Conservation (phyloP, 768 basidiomycete species). For the Collybia nuda region DNA sequence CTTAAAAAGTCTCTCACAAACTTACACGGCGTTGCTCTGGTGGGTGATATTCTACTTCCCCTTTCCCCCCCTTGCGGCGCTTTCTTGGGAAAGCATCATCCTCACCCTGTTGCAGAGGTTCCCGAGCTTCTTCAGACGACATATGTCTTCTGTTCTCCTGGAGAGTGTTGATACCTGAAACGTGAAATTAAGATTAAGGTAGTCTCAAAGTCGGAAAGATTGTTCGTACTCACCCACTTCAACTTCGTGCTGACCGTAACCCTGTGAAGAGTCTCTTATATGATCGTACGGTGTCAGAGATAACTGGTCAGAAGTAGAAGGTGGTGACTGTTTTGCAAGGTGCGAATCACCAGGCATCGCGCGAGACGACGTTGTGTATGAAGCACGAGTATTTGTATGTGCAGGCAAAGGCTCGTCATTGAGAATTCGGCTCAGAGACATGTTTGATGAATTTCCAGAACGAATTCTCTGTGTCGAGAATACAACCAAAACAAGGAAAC, state of each 20-base stretch:
- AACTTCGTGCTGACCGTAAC: conserved; percentile 1
- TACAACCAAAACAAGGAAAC: conserved; percentile 4
- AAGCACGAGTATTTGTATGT: conserved; percentile 26
- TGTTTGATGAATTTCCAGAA: conserved; percentile 25
- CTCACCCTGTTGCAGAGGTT: conserved; percentile 27
- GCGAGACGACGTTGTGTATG: conserved; percentile 27
- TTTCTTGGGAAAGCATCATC: conserved; percentile 38
- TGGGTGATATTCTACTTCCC: conserved; percentile 58
- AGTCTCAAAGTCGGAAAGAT: background rate
- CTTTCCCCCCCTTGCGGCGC: conserved; percentile 45
- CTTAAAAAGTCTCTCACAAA: conserved; percentile 12
- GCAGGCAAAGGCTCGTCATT: conserved; percentile 64
- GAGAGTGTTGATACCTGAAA: conserved; percentile 26
- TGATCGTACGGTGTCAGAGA: conserved; percentile 16
- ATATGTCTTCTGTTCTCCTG: conserved; percentile 32
- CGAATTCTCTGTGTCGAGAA: no score
- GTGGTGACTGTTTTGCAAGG: conserved; percentile 14
- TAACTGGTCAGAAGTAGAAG: conserved; percentile 19
- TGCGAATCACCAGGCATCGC: conserved; percentile 16
- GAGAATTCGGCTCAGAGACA: conserved; percentile 81
- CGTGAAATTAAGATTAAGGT: conserved; percentile 2
- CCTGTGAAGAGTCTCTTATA: background rate
- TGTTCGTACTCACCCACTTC: no score
- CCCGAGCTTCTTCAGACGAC: conserved; percentile 34
- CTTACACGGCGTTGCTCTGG: conserved; percentile 51